These are phyloP conservation scores for Auricularia sp. DNA, from an alignment of 768 basidiomycete species.

Conservation along the genomic window DNA sequence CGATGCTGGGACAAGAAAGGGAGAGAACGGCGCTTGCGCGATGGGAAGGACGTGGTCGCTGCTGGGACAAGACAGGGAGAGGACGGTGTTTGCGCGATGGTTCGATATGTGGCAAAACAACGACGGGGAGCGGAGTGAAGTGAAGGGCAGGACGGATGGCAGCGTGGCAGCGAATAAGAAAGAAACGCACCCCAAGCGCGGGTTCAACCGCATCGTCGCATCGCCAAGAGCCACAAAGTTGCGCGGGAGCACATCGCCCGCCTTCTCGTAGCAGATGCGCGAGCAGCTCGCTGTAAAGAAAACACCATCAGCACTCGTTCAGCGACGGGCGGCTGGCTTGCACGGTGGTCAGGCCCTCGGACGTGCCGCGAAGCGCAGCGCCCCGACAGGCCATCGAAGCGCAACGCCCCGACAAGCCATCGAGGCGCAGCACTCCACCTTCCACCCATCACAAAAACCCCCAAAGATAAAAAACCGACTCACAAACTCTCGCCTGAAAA, in stretches of 20 bases:
- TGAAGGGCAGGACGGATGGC: too few relatives aligned
- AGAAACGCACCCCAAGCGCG: slow-evolving; percentile 12
- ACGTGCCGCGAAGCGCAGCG: too few relatives aligned
- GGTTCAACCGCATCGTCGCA: slow-evolving; percentile 22
- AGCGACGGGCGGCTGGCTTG: too few relatives aligned
- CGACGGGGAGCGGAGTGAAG: too few relatives aligned
- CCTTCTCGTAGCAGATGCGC: slow-evolving; percentile 20
- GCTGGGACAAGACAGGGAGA: background rate
- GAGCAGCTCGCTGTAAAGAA: slow-evolving; percentile 15
- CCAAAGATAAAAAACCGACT: background rate
- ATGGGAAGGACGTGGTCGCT: background rate
- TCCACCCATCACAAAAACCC: too few relatives aligned
- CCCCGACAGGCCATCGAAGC: too few relatives aligned
- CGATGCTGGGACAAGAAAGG: background rate
- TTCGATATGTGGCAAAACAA: background rate
- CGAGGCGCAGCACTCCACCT: too few relatives aligned
- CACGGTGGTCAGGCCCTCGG: too few relatives aligned
- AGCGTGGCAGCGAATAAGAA: too few relatives aligned
- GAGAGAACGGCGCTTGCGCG: background rate
- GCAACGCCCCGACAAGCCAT: too few relatives aligned
- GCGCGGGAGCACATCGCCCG: slow-evolving; percentile 16
- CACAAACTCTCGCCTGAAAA: background rate
- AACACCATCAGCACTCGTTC: background rate
- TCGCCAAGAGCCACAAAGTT: slow-evolving; percentile 30
- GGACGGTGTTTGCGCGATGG: background rate